Percentiles rank a stretch among this genome's conserved stretches.
Conservation (phyloP, 2,329 filamentous ascomycete species). For the Zopfia rhizophila region DNA sequence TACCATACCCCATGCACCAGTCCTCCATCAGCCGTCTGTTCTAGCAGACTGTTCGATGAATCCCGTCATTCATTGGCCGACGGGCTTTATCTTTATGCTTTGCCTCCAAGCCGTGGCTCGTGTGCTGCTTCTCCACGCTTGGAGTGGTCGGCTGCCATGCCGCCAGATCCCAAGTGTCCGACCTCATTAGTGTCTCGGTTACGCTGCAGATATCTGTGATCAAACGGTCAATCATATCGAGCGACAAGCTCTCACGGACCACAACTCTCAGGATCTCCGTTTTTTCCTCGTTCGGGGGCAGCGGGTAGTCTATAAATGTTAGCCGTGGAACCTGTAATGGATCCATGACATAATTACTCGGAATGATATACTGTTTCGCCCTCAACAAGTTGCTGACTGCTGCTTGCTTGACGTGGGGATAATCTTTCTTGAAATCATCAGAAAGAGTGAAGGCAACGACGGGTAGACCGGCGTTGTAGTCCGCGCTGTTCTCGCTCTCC, state of each 20-base stretch:
- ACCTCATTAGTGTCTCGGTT: constrained; percentile 69
- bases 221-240: constrained; percentile 73
- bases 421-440: constrained; percentile 69
- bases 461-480: constrained; percentile 72
- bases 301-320: constrained; percentile 64
- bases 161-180: constrained; percentile 63
- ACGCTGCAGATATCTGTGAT: constrained; percentile 69
- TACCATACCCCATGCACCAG: no score
- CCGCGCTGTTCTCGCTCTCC: constrained; percentile 62
- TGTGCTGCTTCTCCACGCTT: constrained; percentile 56
- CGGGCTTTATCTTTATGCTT: constrained; percentile 58
- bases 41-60: constrained; percentile 62
- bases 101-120: constrained; percentile 46
- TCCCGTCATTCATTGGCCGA: constrained; percentile 58
- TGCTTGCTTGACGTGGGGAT: constrained; percentile 72
- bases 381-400: constrained; percentile 70
- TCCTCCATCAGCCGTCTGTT: no score
- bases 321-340: neutral
- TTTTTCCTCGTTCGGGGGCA: constrained; percentile 70
- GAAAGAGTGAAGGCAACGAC: constrained; percentile 74
- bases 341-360: constrained; percentile 57
- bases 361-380: constrained; percentile 76
- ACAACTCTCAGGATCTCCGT: constrained; percentile 75
- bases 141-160: constrained; percentile 56
- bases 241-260: constrained; percentile 72